A percentile compares a stretch with the other conserved stretches of the same genome.
These are phyloP conservation scores for Mycena rebaudengoi DNA, from an alignment of 768 basidiomycete genomes.

Conservation along the genomic window DNA sequence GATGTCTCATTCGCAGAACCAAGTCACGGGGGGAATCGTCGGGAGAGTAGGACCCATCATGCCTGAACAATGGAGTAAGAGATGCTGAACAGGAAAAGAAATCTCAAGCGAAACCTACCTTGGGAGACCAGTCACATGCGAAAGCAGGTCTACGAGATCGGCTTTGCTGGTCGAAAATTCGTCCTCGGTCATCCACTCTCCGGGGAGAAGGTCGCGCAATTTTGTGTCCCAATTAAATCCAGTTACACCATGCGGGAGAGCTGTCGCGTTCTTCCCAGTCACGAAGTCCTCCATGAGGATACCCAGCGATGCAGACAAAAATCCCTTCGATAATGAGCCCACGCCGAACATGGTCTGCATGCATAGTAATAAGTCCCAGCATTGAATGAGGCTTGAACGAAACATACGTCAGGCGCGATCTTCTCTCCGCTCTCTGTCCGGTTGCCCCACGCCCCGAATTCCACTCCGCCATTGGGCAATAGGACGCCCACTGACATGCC, in stretches of 20 bases:
- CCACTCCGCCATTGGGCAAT: constrained; percentile 31
- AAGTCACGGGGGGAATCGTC: constrained; percentile 34
- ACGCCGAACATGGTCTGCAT: constrained; percentile 49
- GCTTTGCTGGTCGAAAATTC: constrained; percentile 47
- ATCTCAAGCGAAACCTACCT: constrained; percentile 26
- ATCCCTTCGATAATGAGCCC: constrained; percentile 49
- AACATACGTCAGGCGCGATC: constrained; percentile 43
- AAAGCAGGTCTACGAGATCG: constrained; percentile 43
- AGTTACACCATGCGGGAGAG: constrained; percentile 38
- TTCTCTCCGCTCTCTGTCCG: constrained; percentile 42
- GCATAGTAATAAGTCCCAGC: not conserved
- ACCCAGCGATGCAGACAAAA: constrained; percentile 47
- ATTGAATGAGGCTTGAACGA: not conserved
- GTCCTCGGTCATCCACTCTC: constrained; percentile 51
- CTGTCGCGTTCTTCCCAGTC: constrained; percentile 41
- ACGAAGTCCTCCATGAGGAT: constrained; percentile 52
- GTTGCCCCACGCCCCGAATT: constrained; percentile 45
- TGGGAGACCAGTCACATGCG: constrained; percentile 47
- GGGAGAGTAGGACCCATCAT: constrained; percentile 37
- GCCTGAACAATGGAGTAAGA: constrained; percentile 22
- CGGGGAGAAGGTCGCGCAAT: constrained; percentile 46
- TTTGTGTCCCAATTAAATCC: constrained; percentile 47
- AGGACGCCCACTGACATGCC: constrained; percentile 42
- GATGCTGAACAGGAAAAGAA: not conserved
- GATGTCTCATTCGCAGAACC: constrained; percentile 33